Base-by-base conservation (phyloP, 2,329 filamentous ascomycete genomes). In the Fusarium sp. region DNA sequence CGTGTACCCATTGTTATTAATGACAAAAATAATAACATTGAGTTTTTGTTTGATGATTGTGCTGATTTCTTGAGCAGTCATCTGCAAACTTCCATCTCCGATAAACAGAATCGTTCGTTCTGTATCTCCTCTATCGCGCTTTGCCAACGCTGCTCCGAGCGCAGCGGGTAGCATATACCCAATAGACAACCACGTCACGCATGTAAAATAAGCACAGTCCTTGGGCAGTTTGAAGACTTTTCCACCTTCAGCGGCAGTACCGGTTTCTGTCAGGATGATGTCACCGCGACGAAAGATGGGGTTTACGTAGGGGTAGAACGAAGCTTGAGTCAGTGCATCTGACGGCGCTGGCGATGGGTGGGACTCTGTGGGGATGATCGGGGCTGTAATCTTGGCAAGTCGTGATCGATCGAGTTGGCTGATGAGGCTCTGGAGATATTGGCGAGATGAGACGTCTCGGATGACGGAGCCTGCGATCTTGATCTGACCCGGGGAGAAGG, bases 141-240 rank as follows among this genome's bases (percentile, higher is more conserved):
- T 36, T 13, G 58, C 58, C 8, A 62, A 13, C 2, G 57, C 58
- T 11, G 37, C 58, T 27, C 58, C 58, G 3, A 62, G 48, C 2
- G 58, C 61, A 13, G 58, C 58, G 3, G 58, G 58, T 5, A 62
- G 58, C 58, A 62, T 62, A n/a, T 62, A 62, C 4, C 58, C 58
- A 31, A 62, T 62, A 2, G 58, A 62, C 6, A 62, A 3, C 57
- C 58, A 62, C 11, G 58, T 62, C 14, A 62, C 58, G 8, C 48
- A 59, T 4, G 58, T 62, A 0, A 63, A 62, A 11, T 47, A 62
- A 7, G 48, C 25, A 11, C 41, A 47, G 4, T 18, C 48, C 3
- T 39, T 10, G 0, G 58, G 48, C 6, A 62, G 58, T 4, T 42
- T 47, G 1, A 62, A 36, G 3, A 37, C 48, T 4, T 62, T 62